Evolutionary conservation across 805 yeast species (phyloP).

Genomic region (Saturnispora sekii): DNA sequence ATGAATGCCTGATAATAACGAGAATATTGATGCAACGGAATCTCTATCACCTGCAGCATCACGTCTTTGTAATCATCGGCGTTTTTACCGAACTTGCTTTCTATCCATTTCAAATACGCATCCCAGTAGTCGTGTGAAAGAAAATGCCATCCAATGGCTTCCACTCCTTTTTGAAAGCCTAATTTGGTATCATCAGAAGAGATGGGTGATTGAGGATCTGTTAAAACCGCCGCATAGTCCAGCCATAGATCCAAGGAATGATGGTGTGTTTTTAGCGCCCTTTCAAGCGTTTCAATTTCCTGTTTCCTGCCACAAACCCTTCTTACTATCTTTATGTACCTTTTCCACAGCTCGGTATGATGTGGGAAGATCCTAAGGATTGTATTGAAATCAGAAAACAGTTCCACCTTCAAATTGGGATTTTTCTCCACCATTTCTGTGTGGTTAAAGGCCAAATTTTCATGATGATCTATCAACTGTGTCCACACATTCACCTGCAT

Average conservation of each 20-base stretch:
- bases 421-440: slow-evolving; percentile 12
- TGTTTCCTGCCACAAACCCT: slow-evolving; percentile 45
- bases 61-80: slow-evolving; percentile 31
- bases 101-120: slow-evolving; percentile 53
- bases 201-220: slow-evolving; percentile 30
- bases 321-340: slow-evolving; percentile 44
- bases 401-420: slow-evolving; percentile 11
- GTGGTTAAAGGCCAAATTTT: slow-evolving; percentile 18
- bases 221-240: slow-evolving; percentile 49
- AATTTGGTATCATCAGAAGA: slow-evolving; percentile 24
- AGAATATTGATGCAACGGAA: slow-evolving; percentile 85
- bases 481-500: slow-evolving; percentile 21
- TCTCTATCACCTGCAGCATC: slow-evolving; percentile 35
- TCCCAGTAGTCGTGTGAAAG: slow-evolving; percentile 81
- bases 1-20: slow-evolving; percentile 50
- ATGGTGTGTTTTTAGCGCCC: slow-evolving; percentile 42
- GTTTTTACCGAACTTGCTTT: slow-evolving; percentile 24
- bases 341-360: slow-evolving; percentile 54
- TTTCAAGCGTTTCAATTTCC: slow-evolving; percentile 37
- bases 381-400: slow-evolving; percentile 28
- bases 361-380: slow-evolving; percentile 49
- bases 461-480: slow-evolving; percentile 18
- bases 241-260: slow-evolving; percentile 58
- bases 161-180: slow-evolving; percentile 40
- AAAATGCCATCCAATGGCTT: slow-evolving; percentile 58